A percentile compares a stretch with the other conserved stretches of the same genome.
Evolutionary conservation across 1,284 basidiomycete genomes (phyloP).

Genomic region (Microbotryum violaceum): DNA sequence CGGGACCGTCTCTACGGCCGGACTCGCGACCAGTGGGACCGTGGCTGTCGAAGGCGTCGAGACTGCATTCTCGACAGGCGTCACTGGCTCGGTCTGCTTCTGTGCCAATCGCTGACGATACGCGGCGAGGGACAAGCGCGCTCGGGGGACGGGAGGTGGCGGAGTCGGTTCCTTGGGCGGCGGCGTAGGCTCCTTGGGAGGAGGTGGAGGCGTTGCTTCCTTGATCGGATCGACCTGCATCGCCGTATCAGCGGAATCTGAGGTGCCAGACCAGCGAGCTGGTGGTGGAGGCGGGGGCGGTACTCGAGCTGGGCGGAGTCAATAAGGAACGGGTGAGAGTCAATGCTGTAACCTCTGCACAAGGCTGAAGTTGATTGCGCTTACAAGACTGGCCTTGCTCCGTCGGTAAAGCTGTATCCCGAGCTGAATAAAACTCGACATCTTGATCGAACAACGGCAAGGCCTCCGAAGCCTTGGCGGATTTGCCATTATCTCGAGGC

Average conservation of each 20-base stretch:
- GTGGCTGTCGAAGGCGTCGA: too few relatives aligned
- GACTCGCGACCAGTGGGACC: too few relatives aligned
- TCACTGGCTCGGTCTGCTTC: conserved; percentile 3
- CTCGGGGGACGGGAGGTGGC: conserved; percentile 13
- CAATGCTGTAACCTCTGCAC: too few relatives aligned
- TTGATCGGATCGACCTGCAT: conserved; percentile 2
- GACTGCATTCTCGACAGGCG: background rate
- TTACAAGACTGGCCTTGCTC: too few relatives aligned
- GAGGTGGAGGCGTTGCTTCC: conserved; percentile 2
- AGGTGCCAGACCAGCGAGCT: background rate
- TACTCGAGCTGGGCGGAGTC: too few relatives aligned
- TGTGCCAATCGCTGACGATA: conserved; percentile 29
- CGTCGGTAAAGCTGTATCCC: too few relatives aligned
- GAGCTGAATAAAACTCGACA: too few relatives aligned
- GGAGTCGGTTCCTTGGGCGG: conserved; percentile 1
- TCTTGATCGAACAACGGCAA: too few relatives aligned
- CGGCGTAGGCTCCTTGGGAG: conserved; percentile 3
- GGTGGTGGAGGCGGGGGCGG: background rate
- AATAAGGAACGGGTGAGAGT: too few relatives aligned
- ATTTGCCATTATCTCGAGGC: background rate
- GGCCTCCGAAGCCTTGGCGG: background rate
- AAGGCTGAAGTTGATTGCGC: too few relatives aligned
- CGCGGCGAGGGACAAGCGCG: conserved; percentile 32
- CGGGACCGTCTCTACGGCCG: too few relatives aligned
- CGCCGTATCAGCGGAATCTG: background rate